Conservation (phyloP, 768 basidiomycete species). For the Erythrobasidium yunnanense region DNA sequence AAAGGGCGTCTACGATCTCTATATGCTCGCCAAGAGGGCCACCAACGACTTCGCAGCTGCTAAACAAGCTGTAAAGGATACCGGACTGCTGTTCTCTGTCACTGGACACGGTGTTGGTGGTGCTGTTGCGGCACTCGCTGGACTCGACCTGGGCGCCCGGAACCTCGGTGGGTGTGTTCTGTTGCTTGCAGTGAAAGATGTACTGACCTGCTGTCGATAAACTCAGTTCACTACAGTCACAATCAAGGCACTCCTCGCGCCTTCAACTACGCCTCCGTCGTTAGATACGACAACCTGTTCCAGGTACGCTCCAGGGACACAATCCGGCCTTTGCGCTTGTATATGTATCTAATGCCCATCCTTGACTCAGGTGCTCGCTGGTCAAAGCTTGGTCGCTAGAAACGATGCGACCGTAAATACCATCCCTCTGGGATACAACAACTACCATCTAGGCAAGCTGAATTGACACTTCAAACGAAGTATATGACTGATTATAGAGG, state of each 20-base stretch:
- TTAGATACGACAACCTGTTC: conserved; percentile 25
- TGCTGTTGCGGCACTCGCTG: conserved; percentile 25
- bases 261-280: conserved; percentile 22
- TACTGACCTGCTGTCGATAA: not conserved
- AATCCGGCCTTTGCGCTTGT: not conserved
- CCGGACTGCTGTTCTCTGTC: conserved; percentile 12
- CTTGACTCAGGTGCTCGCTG: conserved; percentile 20
- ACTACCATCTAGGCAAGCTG: conserved; percentile 18
- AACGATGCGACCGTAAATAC: conserved; percentile 17
- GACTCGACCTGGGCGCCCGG: conserved; percentile 2
- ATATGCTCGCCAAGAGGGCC: conserved; percentile 23
- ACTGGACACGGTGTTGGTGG: conserved; percentile 24
- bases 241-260: conserved; percentile 22
- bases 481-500: too few species aligned
- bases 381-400: conserved; percentile 16
- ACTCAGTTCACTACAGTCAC: conserved; percentile 3
- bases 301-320: not conserved
- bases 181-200: not conserved
- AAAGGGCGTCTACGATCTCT: conserved; percentile 15
- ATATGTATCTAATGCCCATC: too few species aligned
- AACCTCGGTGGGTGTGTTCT: not conserved
- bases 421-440: conserved; percentile 6
- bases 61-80: conserved; percentile 10
- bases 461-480: too few species aligned
- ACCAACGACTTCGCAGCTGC: conserved; percentile 24